Conservation (phyloP, 2,329 filamentous ascomycete species). For the Acrocalymma vagum region DNA sequence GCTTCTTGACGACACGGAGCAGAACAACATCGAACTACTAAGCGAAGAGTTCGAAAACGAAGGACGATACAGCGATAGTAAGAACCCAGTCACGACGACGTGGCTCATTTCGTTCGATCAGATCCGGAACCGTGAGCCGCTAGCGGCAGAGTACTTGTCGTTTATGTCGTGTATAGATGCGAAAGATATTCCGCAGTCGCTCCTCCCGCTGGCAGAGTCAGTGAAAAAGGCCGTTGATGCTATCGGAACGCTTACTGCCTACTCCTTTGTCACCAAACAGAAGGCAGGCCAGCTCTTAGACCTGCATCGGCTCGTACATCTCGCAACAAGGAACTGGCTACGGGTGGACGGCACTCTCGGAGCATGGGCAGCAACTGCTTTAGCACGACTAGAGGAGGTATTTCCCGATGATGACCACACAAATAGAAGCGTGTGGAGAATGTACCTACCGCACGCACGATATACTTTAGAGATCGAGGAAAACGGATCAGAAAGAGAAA, state of each 20-base stretch:
- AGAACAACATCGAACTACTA: too few relatives aligned
- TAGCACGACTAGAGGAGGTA: slow-evolving; percentile 15
- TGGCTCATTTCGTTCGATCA: slow-evolving; percentile 53
- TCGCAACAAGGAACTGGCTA: slow-evolving; percentile 14
- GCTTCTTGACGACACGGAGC: slow-evolving; percentile 28
- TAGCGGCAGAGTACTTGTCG: slow-evolving; percentile 48
- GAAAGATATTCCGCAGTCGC: slow-evolving; percentile 27
- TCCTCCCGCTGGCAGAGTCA: too few relatives aligned
- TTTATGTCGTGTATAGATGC: slow-evolving; percentile 50
- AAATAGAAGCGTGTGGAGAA: slow-evolving; percentile 29
- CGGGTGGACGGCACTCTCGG: slow-evolving; percentile 4
- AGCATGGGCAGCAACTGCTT: slow-evolving; percentile 12
- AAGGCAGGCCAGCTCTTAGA: slow-evolving; percentile 16
- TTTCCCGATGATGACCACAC: slow-evolving; percentile 21
- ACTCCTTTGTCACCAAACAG: slow-evolving; percentile 19
- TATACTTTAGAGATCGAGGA: too few relatives aligned
- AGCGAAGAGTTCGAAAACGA: too few relatives aligned
- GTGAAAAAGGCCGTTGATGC: too few relatives aligned
- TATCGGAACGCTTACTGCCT: too few relatives aligned
- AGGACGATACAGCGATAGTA: slow-evolving; percentile 30
- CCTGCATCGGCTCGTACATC: slow-evolving; percentile 21
- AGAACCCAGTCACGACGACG: slow-evolving; percentile 49
- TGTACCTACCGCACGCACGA: slow-evolving; percentile 22
- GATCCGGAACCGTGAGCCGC: slow-evolving; percentile 22
- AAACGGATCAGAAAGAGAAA: too few relatives aligned